Evolutionary conservation across 768 basidiomycete species (phyloP).

Genomic region (Lentinula edodes): DNA sequence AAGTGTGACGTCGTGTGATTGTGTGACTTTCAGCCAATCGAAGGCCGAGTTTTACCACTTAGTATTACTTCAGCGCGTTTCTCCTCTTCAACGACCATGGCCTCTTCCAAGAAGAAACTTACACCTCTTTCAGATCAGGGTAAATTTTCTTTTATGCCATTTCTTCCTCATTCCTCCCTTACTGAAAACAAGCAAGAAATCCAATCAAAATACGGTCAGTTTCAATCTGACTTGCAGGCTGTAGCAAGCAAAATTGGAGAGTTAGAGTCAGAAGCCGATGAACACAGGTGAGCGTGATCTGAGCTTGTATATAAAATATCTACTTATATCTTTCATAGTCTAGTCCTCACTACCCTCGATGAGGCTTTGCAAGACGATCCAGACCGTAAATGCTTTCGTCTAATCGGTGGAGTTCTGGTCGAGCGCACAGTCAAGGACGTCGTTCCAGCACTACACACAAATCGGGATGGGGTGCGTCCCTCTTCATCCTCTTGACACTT

Average conservation of each 20-base stretch:
- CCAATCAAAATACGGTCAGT: constrained; percentile 73
- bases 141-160: constrained; percentile 19
- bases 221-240: constrained; percentile 87
- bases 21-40: constrained; percentile 24
- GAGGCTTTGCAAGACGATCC: constrained; percentile 82
- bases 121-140: constrained; percentile 67
- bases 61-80: no score
- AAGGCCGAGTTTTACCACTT: constrained; percentile 7
- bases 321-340: constrained; percentile 34
- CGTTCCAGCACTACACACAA: constrained; percentile 85
- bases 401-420: constrained; percentile 93
- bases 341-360: constrained; percentile 83
- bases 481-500: background rate
- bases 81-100: constrained; percentile 30
- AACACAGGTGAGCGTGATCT: constrained; percentile 67
- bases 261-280: constrained; percentile 92
- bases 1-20: background rate
- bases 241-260: constrained; percentile 94
- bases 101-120: constrained; percentile 51
- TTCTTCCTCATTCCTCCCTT: constrained; percentile 20
- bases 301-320: background rate
- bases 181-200: constrained; percentile 66
- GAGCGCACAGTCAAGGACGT: constrained; percentile 96
- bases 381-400: constrained; percentile 90
- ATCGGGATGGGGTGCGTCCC: constrained; percentile 70